These are phyloP conservation scores for Trifolium fragiferum DNA, from an alignment of 306 rosid species.

Conservation along the genomic window DNA sequence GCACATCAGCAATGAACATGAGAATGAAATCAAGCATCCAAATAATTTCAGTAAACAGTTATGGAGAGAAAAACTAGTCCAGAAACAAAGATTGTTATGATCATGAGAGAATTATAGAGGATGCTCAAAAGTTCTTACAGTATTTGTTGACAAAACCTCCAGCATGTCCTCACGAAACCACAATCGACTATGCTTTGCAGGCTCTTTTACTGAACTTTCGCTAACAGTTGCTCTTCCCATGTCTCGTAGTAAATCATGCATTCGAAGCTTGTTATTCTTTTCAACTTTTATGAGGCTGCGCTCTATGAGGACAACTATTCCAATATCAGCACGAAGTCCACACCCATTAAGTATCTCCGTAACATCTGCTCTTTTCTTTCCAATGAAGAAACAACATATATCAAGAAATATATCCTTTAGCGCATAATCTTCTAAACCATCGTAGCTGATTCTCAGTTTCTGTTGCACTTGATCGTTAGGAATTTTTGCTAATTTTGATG, in stretches of 20 bases:
- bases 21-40: too few relatives aligned
- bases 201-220: slow-evolving; percentile 6
- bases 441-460: background rate
- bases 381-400: background rate
- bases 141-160: slow-evolving; percentile 29
- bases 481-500: background rate
- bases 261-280: slow-evolving; percentile 30
- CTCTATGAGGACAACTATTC: slow-evolving; percentile 11
- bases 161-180: slow-evolving; percentile 27
- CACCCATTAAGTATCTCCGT: background rate
- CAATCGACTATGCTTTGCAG: slow-evolving; percentile 34
- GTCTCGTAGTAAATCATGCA: slow-evolving; percentile 43
- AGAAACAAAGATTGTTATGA: background rate
- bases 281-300: slow-evolving; percentile 40
- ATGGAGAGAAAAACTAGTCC: too few relatives aligned
- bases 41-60: too few relatives aligned
- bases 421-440: background rate
- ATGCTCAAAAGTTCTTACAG: slow-evolving; percentile 9
- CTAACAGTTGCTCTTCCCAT: slow-evolving; percentile 52
- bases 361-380: background rate
- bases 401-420: background rate
- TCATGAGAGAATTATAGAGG: background rate
- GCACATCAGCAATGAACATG: too few relatives aligned
- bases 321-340: too few relatives aligned
- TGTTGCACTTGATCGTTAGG: background rate